phyloP scores from a whole-genome alignment of 441 rosid genomes.

The Eruca vesicaria region DNA sequence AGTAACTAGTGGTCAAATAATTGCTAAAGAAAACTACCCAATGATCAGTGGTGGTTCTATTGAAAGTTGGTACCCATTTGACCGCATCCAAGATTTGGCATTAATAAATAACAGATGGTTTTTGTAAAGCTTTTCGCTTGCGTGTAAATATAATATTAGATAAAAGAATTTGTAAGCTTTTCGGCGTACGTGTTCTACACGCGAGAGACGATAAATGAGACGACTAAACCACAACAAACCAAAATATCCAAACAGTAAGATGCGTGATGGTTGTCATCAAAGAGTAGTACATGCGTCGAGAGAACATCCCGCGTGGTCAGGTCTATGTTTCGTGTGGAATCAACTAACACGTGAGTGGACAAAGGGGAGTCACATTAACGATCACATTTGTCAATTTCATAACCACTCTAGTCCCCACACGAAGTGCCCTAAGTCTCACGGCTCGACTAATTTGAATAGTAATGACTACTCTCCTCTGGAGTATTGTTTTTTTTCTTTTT shows the following conservation, averaged over 20 bases:
- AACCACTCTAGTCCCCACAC: conserved; percentile 13
- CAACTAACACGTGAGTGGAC: conserved; percentile 34
- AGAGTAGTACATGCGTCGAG: conserved; percentile 25
- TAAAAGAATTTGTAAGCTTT: background rate
- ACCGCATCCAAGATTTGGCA: conserved; percentile 6
- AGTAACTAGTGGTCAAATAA: background rate
- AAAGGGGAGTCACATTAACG: conserved; percentile 36
- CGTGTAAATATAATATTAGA: background rate
- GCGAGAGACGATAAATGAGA: conserved; percentile 19
- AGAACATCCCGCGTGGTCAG: conserved; percentile 27
- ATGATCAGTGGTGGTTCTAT: background rate
- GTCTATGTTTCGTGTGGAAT: conserved; percentile 40
- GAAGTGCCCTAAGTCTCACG: conserved; percentile 14
- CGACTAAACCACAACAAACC: background rate
- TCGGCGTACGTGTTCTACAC: conserved; percentile 10
- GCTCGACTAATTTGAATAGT: conserved; percentile 2
- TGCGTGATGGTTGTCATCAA: conserved; percentile 13
- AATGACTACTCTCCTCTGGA: background rate
- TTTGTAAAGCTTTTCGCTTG: background rate
- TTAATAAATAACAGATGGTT: background rate
- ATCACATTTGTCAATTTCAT: conserved; percentile 30
- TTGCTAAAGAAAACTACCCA: background rate
- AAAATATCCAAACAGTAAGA: conserved; percentile 26
- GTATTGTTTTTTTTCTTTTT: background rate
- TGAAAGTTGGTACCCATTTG: conserved; percentile 2